Conservation (phyloP, 768 basidiomycete genomes). For the Tephrocybe rancida region DNA sequence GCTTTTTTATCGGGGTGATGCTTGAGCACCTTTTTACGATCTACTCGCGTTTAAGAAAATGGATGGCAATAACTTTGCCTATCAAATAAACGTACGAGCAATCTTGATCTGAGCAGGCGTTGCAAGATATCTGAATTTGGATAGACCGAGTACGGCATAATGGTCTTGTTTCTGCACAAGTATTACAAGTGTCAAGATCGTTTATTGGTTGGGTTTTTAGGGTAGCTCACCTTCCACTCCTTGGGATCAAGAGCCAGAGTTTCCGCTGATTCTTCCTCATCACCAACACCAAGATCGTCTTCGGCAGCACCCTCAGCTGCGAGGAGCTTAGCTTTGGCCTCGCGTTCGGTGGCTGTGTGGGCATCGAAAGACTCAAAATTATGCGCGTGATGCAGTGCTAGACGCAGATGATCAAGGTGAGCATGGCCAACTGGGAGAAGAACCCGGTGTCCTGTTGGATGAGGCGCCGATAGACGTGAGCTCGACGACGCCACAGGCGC, state of each 20-base stretch:
- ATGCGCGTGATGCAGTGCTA: conserved; percentile 72
- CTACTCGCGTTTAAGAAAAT: conserved; percentile 37
- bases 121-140: conserved; percentile 85
- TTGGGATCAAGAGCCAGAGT: conserved; percentile 86
- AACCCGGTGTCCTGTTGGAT: conserved; percentile 41
- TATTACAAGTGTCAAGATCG: background rate
- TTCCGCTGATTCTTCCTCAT: conserved; percentile 79
- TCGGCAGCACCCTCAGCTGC: conserved; percentile 57
- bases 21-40: conserved; percentile 98
- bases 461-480: conserved; percentile 33
- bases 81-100: conserved; percentile 68
- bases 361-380: conserved; percentile 86
- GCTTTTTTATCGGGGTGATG: conserved; percentile 98
- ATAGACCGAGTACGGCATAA: conserved; percentile 95
- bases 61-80: conserved; percentile 2
- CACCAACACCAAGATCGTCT: conserved; percentile 91
- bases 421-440: conserved; percentile 88
- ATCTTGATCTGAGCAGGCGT: conserved; percentile 95
- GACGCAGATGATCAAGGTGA: conserved; percentile 80
- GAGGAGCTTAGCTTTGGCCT: conserved; percentile 43
- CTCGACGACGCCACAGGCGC: conserved; percentile 36
- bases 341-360: conserved; percentile 44
- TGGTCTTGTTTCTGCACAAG: conserved; percentile 93
- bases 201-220: too few species aligned
- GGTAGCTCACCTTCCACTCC: conserved; percentile 91